These are phyloP conservation scores for Populus alba DNA, from an alignment of 345 rosid species.

Conservation along the genomic window DNA sequence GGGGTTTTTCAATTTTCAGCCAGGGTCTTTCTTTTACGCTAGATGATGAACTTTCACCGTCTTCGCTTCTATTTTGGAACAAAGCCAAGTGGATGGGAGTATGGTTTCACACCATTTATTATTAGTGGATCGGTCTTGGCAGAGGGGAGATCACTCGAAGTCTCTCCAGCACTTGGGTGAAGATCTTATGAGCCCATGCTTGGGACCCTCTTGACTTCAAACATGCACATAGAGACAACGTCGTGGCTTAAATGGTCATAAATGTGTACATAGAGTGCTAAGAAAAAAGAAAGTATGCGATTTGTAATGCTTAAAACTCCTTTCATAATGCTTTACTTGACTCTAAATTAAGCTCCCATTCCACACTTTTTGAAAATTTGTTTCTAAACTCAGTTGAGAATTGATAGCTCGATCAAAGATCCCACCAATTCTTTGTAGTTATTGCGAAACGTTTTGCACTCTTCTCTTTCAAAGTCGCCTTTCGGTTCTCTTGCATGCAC, in stretches of 20 bases:
- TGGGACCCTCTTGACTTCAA: neutral
- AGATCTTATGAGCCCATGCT: neutral
- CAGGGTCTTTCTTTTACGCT: neutral
- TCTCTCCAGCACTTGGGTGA: neutral
- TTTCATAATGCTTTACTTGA: neutral
- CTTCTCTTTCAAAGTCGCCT: neutral
- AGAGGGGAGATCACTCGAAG: neutral
- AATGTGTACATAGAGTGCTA: neutral
- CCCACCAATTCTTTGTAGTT: neutral
- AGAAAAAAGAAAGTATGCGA: neutral
- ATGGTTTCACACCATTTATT: neutral
- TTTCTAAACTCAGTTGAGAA: neutral
- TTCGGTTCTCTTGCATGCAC: neutral
- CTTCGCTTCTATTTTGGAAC: neutral
- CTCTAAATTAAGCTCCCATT: neutral
- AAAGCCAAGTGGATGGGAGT: constrained; percentile 4
- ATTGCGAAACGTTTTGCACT: neutral
- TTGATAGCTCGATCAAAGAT: neutral
- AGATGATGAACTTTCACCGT: neutral
- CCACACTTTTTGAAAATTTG: neutral
- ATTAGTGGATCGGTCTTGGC: neutral
- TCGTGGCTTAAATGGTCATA: neutral
- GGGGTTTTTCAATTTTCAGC: neutral
- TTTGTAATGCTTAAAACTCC: neutral
- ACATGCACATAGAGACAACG: no score